Evolutionary conservation across 371 early-diverging fungal genomes (phyloP), one percentile per base, ranked within the genome.

Genomic region (Cokeromyces recurvatus): DNA sequence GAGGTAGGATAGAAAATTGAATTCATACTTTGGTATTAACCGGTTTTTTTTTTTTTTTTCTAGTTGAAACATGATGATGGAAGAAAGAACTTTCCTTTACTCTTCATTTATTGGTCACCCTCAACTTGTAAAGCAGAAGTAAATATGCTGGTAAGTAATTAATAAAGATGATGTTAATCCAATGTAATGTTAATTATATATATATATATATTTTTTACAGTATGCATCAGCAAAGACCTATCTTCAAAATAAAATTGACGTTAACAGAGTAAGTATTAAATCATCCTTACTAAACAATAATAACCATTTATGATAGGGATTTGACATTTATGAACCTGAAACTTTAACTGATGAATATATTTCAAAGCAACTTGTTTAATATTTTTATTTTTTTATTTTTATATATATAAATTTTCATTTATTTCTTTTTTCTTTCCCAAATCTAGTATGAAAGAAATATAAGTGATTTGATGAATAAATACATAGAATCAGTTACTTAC

Each of bases 91-190:
- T 87, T 71, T 37, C 87, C 87, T 0, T 51, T 87, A 16, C 61
- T 84, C 1, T 81, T 84, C 34, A 60, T 87, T 12, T 84, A 81
- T 46, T 87, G 84, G 67, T 66, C 79, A 12, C 87, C 87, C 4
- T 53, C 46, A 9, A 71, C 81, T 4, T 77, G 77, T 15, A 72
- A 74, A 34, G 69, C 84, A 1, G 69, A 70, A 22, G 46, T 74
- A 15, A 66, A 73, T 46, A 85, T 87, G 85, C 69, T 82, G 46
- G 78, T 72, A 68, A 59, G 46, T 46, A 14, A n/a, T n/a, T n/a
- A n/a, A 1, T n/a, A 21, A 21, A 24, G 24, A n/a, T 16, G 12
- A 23, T n/a, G 16, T 20, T 12, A 22, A 29, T 22, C 17, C 7
- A 31, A 5, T 32, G 22, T 29, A 23, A 38, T 24, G 10, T 37